Percentiles rank a stretch among this genome's conserved stretches.
phyloP scores from a whole-genome alignment of 1,284 basidiomycete species.

The Boletus semigastroideus region DNA sequence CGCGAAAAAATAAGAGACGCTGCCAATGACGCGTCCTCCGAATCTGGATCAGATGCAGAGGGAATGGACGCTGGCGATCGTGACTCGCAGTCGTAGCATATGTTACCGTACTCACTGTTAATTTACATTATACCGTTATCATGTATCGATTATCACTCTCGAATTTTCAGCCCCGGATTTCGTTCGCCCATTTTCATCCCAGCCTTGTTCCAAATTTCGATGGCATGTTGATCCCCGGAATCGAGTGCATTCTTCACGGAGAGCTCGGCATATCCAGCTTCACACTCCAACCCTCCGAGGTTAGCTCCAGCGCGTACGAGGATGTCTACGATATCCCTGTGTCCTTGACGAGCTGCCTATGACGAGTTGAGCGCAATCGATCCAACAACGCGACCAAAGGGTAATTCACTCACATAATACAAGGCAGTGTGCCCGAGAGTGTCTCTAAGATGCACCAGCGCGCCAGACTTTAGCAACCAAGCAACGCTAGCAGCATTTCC shows the following conservation, averaged over 20 bases:
- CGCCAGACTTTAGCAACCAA: slow-evolving; percentile 72
- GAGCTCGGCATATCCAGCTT: slow-evolving; percentile 56
- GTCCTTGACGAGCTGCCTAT: slow-evolving; percentile 69
- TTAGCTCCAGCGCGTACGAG: slow-evolving; percentile 77
- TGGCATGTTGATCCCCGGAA: slow-evolving; percentile 42
- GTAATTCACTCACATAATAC: slow-evolving; percentile 60
- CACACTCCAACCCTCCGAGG: slow-evolving; percentile 63
- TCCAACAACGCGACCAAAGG: not conserved
- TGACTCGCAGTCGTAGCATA: slow-evolving; percentile 8
- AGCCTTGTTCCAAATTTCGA: slow-evolving; percentile 54
- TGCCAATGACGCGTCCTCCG: slow-evolving; percentile 29
- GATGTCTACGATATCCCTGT: slow-evolving; percentile 59
- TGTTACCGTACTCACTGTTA: slow-evolving; percentile 1
- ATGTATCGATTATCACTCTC: slow-evolving; percentile 15
- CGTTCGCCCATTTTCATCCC: slow-evolving; percentile 26
- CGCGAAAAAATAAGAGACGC: slow-evolving; percentile 48
- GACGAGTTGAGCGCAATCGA: not conserved
- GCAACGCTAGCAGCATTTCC: slow-evolving; percentile 58
- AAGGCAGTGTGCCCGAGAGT: slow-evolving; percentile 78
- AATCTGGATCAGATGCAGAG: slow-evolving; percentile 32
- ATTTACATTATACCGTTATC: slow-evolving; percentile 18
- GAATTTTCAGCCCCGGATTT: not conserved
- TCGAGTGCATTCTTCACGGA: slow-evolving; percentile 48
- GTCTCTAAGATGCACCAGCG: slow-evolving; percentile 85
- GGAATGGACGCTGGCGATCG: slow-evolving; percentile 29